Percentiles rank a stretch among this genome's conserved stretches.
These are phyloP conservation scores for Petasospora rhodanensis DNA, from an alignment of 1,139 yeast species.

Conservation along the genomic window DNA sequence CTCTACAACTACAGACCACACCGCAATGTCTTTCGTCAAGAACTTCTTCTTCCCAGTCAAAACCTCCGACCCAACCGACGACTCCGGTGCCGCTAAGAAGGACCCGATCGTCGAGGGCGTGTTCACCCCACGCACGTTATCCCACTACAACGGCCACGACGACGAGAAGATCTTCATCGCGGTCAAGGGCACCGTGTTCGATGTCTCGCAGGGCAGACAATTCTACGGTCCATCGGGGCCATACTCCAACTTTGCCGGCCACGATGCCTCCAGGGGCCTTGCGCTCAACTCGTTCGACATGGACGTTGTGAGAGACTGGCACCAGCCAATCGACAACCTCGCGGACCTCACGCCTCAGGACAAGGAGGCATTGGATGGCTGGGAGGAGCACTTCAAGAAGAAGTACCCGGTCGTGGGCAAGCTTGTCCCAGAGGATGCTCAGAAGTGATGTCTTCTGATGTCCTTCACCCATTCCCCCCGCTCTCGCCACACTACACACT, in stretches of 20 bases:
- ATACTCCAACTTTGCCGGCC: constrained; percentile 92
- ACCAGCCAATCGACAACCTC: constrained; percentile 70
- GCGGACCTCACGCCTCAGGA: constrained; percentile 61
- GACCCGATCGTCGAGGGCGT: constrained; percentile 72
- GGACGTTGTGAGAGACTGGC: constrained; percentile 50
- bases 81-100: constrained; percentile 10
- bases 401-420: constrained; percentile 73
- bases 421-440: constrained; percentile 32
- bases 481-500: too few species aligned
- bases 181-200: constrained; percentile 80
- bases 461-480: too few species aligned
- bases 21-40: constrained; percentile 34
- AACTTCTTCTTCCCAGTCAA: constrained; percentile 35
- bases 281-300: constrained; percentile 86
- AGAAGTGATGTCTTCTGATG: too few species aligned
- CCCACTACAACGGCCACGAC: constrained; percentile 75
- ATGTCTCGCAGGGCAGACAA: constrained; percentile 73
- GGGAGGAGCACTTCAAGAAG: constrained; percentile 80
- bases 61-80: constrained; percentile 35
- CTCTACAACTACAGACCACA: too few species aligned
- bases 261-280: constrained; percentile 92
- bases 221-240: constrained; percentile 98
- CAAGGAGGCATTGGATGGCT: constrained; percentile 62
- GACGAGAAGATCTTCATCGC: constrained; percentile 77
- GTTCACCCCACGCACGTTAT: constrained; percentile 73